Percentiles rank a stretch among this genome's conserved stretches.
Conservation (phyloP, 1,284 basidiomycete species). For the Trichosporon sp. region DNA sequence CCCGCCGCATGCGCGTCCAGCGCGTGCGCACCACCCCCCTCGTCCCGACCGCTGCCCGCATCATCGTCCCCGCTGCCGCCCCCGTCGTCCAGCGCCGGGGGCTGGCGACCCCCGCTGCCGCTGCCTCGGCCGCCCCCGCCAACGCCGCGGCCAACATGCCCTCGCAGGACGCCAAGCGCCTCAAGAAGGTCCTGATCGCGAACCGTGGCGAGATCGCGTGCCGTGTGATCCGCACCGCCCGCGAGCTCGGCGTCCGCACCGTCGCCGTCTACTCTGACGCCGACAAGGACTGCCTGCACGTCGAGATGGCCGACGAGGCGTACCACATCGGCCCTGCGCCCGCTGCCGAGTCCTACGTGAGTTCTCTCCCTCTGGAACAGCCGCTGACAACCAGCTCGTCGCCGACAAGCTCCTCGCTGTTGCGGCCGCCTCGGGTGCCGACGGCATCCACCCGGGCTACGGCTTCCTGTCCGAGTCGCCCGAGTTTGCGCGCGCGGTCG, state of each 20-base stretch:
- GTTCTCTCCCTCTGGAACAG: constrained; percentile 48
- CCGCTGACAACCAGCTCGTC: constrained; percentile 51
- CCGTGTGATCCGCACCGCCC: constrained; percentile 84
- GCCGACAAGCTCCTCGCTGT: constrained; percentile 85
- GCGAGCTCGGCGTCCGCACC: constrained; percentile 78
- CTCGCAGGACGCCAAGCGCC: constrained; percentile 23
- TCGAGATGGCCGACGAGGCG: constrained; percentile 80
- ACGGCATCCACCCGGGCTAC: constrained; percentile 70
- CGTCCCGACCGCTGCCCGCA: neutral
- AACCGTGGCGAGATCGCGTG: constrained; percentile 94
- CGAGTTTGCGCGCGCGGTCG: constrained; percentile 57
- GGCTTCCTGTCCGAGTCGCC: constrained; percentile 78
- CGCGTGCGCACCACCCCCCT: constrained; percentile 8
- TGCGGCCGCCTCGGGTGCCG: constrained; percentile 72
- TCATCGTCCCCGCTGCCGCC: neutral
- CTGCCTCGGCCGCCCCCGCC: constrained; percentile 3
- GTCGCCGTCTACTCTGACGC: constrained; percentile 90
- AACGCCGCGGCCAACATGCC: constrained; percentile 10
- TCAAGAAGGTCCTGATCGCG: constrained; percentile 73
- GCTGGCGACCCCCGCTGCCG: constrained; percentile 8
- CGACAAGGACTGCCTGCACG: constrained; percentile 76
- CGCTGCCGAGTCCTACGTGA: constrained; percentile 75
- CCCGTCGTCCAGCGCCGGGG: neutral
- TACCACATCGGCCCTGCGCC: constrained; percentile 88
- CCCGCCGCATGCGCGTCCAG: constrained; percentile 2